Evolutionary conservation across 257 asterid species (phyloP), one percentile per base, ranked within the genome.

Genomic region (Mentha longifolia): DNA sequence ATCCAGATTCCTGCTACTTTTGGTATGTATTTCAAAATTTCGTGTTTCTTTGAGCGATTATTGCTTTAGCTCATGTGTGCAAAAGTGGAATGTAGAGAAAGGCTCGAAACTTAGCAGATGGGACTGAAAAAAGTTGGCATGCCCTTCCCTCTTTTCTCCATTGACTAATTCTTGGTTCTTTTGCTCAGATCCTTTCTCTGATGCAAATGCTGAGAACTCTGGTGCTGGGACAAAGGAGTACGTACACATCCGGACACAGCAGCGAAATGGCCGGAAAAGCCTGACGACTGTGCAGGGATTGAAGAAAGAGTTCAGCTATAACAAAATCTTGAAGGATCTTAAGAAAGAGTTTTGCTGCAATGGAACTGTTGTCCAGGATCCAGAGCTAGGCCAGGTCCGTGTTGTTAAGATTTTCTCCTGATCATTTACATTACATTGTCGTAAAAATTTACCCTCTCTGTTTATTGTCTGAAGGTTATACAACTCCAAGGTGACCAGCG

Each of bases 301-400:
- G 84, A 86, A 84, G 78, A 86, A 86, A 64, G 89, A 86, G 65
- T 86, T 82, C 84, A 86, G 89, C 86, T 84, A 87, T 33, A 85
- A 79, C 82, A 87, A 84, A 77, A 87, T 87, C 41, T 78, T 85
- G 20, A 91, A 91, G 85, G 97, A 91, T 82, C 95, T 89, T 13
- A 91, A 89, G 88, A 89, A 89, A 78, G 94, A 91, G 58, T 89
- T 88, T 73, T 91, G 97, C 87, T 91, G 97, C 89, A 91, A 91
- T 85, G 97, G 97, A 56, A 91, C 97, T 39, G 97, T 91, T 37
- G 95, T 91, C 61, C 91, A 91, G 76, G 96, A 91, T 75, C 88
- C 95, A 4, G 97, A 91, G 81, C 77, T 91, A 81, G 97, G 97
- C 80, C 95, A 91, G 90, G 96, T 89, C 35, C 33, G 78, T 13